These are phyloP conservation scores for Arthromyces matolae DNA, from an alignment of 768 basidiomycete genomes.

Conservation along the genomic window DNA sequence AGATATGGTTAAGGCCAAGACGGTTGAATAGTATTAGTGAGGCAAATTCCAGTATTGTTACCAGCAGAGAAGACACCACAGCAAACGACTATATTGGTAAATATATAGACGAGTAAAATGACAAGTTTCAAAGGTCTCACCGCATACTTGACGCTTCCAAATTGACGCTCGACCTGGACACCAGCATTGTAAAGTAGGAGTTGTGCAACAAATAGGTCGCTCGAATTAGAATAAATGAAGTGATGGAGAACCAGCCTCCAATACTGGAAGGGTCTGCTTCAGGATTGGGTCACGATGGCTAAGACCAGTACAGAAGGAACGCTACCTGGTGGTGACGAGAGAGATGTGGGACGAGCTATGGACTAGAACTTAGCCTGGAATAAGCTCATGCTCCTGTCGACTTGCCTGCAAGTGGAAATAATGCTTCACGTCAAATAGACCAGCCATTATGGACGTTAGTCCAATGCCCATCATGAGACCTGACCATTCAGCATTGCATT, in stretches of 20 bases:
- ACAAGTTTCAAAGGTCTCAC: too few relatives aligned
- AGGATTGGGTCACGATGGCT: slow-evolving; percentile 25
- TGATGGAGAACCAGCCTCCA: slow-evolving; percentile 80
- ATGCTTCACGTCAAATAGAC: slow-evolving; percentile 84
- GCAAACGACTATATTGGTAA: slow-evolving; percentile 78
- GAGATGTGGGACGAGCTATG: slow-evolving; percentile 80
- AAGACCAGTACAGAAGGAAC: slow-evolving; percentile 7
- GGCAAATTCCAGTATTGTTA: slow-evolving; percentile 65
- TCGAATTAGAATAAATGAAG: slow-evolving; percentile 77
- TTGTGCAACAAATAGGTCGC: slow-evolving; percentile 77
- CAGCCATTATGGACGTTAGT: slow-evolving; percentile 66
- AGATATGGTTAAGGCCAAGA: slow-evolving; percentile 67
- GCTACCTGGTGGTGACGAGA: slow-evolving; percentile 85
- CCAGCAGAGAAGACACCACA: slow-evolving; percentile 61
- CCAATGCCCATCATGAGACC: slow-evolving; percentile 76
- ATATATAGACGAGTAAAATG: too few relatives aligned
- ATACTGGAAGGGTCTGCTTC: slow-evolving; percentile 53
- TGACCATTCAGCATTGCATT: slow-evolving; percentile 26
- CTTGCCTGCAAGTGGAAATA: slow-evolving; percentile 81
- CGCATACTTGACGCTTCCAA: slow-evolving; percentile 85
- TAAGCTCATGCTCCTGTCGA: slow-evolving; percentile 10
- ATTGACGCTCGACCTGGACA: slow-evolving; percentile 75
- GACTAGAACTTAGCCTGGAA: slow-evolving; percentile 10
- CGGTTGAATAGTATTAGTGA: slow-evolving; percentile 63
- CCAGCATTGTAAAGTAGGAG: slow-evolving; percentile 70